Base-by-base conservation (phyloP, 2,329 filamentous ascomycete genomes). In the Fragosphaeria purpurea region DNA sequence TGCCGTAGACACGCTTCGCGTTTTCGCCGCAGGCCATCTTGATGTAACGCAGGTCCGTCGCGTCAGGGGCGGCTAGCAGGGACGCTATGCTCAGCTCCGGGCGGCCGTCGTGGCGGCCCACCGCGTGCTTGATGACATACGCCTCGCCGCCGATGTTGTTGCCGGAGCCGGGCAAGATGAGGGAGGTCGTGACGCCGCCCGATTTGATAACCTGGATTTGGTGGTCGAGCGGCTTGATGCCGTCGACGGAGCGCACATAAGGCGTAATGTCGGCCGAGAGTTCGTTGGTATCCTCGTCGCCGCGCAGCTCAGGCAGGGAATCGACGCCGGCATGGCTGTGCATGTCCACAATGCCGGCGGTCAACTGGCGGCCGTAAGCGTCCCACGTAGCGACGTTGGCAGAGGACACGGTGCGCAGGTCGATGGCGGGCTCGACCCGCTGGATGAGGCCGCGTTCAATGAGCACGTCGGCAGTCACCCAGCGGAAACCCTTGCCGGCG, bases 21-120 rank as follows among this genome's bases (percentile, higher is more conserved):
- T 86, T 86, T 65, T 86, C 83, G 38, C 83, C 83, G 56, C 82
- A 86, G 0, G 83, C 83, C 82, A 86, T 86, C 67, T 87, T 86
- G 73, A 87, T 83, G 63, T 84, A 86, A 22, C 83, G 73, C 40
- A 56, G 52, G 77, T 81, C 83, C 53, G 70, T 77, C 30, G 72
- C 70, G 41, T 83, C 80, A 0, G 82, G 82, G 47, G 85, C 80
- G 1, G 83, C 82, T 8, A 86, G 69, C 68, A 86, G 72, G 56
- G 84, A 77, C 31, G 71, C 66, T 3, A 77, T 79, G 48, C 80
- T 83, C 42, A 82, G 74, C 62, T 86, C 82, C 12, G 72, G 67
- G 30, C 82, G 74, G 4, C 82, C 79, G 55, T 83, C 75, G 0
- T 68, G 58, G 50, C 70, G 71, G 22, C 81, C 81, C 9, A 84